phyloP scores from a whole-genome alignment of 2,329 filamentous ascomycete species.

The Huntiella abstrusa region DNA sequence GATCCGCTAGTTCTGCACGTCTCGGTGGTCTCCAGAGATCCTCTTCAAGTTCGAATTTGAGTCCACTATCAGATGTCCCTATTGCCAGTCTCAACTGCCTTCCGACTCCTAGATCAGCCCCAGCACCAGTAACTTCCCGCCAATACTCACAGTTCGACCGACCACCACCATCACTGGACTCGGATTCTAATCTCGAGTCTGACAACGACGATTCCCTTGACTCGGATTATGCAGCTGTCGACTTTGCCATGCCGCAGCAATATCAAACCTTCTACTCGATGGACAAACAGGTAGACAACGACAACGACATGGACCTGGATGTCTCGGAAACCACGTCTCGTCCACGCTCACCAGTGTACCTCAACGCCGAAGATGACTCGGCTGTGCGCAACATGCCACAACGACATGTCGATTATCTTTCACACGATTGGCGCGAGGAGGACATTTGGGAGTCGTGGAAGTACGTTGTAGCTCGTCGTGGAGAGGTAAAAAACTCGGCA shows the following conservation, averaged over 20 bases:
- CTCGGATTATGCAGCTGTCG: conserved; percentile 22
- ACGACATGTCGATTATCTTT: conserved; percentile 86
- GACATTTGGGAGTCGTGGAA: conserved; percentile 97
- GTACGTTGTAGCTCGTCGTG: conserved; percentile 66
- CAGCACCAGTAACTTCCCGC: neutral
- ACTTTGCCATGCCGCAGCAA: conserved; percentile 29
- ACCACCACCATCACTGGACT: conserved; percentile 17
- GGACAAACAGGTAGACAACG: conserved; percentile 32
- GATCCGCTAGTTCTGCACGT: conserved; percentile 5
- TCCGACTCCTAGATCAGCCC: neutral
- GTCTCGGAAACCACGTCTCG: conserved; percentile 31
- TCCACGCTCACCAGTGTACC: conserved; percentile 31
- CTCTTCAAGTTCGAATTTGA: conserved; percentile 5
- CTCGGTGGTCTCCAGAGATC: conserved; percentile 4
- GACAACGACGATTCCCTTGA: conserved; percentile 29
- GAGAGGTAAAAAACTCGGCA: conserved; percentile 61
- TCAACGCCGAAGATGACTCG: conserved; percentile 54
- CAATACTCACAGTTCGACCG: neutral
- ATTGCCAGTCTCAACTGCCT: conserved; percentile 1
- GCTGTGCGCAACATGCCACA: conserved; percentile 57
- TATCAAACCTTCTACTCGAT: conserved; percentile 26
- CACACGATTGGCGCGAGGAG: conserved; percentile 83
- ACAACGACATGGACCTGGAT: conserved; percentile 27
- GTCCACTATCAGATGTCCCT: no score
- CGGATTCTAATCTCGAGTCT: conserved; percentile 34